Evolutionary conservation across 1,284 basidiomycete species (phyloP), one percentile per base, ranked within the genome.

Genomic region (Trametes sp.): DNA sequence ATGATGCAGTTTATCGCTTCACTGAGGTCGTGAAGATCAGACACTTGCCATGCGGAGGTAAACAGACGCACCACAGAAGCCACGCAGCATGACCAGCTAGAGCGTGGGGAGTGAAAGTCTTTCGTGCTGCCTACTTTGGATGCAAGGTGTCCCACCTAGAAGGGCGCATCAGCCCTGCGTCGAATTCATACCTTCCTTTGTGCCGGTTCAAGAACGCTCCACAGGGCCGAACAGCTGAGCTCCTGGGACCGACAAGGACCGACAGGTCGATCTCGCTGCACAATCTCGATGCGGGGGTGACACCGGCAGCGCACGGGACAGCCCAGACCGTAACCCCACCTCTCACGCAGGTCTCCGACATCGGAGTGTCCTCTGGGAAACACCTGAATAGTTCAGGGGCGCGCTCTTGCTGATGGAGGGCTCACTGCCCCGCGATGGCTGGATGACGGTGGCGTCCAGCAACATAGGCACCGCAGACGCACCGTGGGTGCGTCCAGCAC

Each of bases 381-480:
- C 48, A 49, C 29, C 16, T 29, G 48, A 10, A 28, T 8, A 26
- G 24, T 29, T 21, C 48, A 33, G 29, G 48, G n/a, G 13, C 28
- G 24, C 48, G 9, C 28, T 19, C 33, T 10, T 49, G 48, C 13
- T 49, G 48, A 49, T 49, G 28, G 48, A 49, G 48, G 16, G 7
- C 29, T 33, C 28, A 21, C 26, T 29, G 26, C 48, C 48, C n/a
- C 29, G 28, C 28, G n/a, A 21, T 24, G 28, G 29, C 28, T n/a
- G 48, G 48, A 48, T 48, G 45, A 48, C 48, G 48, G 48, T 49
- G 48, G 45, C 45, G 45, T n/a, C 48, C 48, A 19, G 8, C 48
- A 49, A n/a, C 29, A 29, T 19, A 49, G 48, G 28, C 28, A 49
- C 42, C 23, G 21, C 11, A 23, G 42, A 14, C 42, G 21, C 42